A percentile compares a stretch with the other conserved stretches of the same genome.
Conservation (phyloP, 2,329 filamentous ascomycete genomes). For the Paraphoma sp. region DNA sequence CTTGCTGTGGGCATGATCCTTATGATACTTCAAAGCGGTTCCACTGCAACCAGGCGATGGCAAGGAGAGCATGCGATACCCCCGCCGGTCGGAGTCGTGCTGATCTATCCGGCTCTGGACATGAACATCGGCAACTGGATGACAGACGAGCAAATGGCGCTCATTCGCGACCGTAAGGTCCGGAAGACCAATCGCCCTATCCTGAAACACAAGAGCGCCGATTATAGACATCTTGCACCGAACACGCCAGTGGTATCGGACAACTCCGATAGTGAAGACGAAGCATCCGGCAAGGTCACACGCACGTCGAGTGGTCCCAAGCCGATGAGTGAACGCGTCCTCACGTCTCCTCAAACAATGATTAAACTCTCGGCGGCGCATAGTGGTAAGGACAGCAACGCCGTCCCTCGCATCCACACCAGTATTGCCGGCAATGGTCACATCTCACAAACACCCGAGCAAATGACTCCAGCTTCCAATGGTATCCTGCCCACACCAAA, state of each 20-base stretch:
- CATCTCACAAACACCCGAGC: conserved; percentile 29
- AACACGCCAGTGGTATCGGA: conserved; percentile 84
- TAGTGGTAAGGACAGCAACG: conserved; percentile 36
- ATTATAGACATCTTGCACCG: conserved; percentile 81
- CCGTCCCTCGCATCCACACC: conserved; percentile 26
- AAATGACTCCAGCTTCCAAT: conserved; percentile 15
- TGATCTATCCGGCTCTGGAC: conserved; percentile 89
- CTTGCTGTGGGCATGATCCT: conserved; percentile 80
- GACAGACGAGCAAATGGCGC: conserved; percentile 95
- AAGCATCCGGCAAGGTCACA: conserved; percentile 15
- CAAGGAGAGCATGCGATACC: conserved; percentile 65
- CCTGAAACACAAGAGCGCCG: conserved; percentile 82
- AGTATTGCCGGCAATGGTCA: conserved; percentile 25
- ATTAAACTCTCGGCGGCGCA: conserved; percentile 49
- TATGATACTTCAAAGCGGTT: conserved; percentile 83
- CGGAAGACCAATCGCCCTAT: conserved; percentile 80
- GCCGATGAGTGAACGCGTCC: conserved; percentile 30
- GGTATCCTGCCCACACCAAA: conserved; percentile 27
- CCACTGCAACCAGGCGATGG: conserved; percentile 62
- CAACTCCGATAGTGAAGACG: conserved; percentile 66
- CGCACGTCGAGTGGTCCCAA: conserved; percentile 14
- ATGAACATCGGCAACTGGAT: conserved; percentile 99
- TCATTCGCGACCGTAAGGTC: conserved; percentile 84
- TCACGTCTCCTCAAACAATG: conserved; percentile 43
- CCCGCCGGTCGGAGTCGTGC: conserved; percentile 80